phyloP scores from a whole-genome alignment of 805 yeast species.

The Sporopachydermia quercuum region DNA sequence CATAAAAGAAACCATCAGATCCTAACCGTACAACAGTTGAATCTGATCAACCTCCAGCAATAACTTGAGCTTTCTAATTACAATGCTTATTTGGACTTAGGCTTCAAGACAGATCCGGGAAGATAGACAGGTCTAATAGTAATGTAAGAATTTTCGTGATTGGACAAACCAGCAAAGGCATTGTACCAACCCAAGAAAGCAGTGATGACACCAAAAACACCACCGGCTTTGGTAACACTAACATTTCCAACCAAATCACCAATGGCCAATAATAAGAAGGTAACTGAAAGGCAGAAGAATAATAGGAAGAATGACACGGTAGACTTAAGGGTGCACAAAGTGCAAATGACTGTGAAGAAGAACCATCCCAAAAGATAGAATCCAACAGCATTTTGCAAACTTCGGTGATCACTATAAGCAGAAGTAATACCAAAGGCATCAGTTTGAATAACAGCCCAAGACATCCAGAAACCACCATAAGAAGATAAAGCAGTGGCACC shows the following conservation, averaged over 20 bases:
- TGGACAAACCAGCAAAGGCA: slow-evolving; percentile 49
- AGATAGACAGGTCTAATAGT: slow-evolving; percentile 32
- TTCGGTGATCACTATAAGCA: slow-evolving; percentile 30
- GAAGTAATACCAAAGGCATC: slow-evolving; percentile 43
- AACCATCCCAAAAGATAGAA: slow-evolving; percentile 50
- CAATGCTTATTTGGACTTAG: neutral
- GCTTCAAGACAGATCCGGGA: slow-evolving; percentile 23
- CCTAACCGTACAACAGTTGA: no score
- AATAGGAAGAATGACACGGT: slow-evolving; percentile 48
- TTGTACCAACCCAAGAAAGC: slow-evolving; percentile 47
- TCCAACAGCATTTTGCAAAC: slow-evolving; percentile 36
- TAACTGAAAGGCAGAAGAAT: slow-evolving; percentile 35
- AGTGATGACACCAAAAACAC: slow-evolving; percentile 42
- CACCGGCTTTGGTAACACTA: slow-evolving; percentile 40
- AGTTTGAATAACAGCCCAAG: slow-evolving; percentile 44
- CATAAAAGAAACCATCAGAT: no score
- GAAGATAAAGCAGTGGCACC: slow-evolving; percentile 51
- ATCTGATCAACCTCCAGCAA: no score
- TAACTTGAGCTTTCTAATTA: no score
- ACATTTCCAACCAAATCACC: slow-evolving; percentile 32
- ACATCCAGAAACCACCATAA: slow-evolving; percentile 59
- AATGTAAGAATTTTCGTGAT: slow-evolving; percentile 42
- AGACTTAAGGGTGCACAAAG: slow-evolving; percentile 43
- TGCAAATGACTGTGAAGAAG: slow-evolving; percentile 40
- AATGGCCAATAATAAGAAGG: slow-evolving; percentile 39